Base-by-base conservation (phyloP, 2,329 filamentous ascomycete genomes). In the Lachnellula subtilissima region DNA sequence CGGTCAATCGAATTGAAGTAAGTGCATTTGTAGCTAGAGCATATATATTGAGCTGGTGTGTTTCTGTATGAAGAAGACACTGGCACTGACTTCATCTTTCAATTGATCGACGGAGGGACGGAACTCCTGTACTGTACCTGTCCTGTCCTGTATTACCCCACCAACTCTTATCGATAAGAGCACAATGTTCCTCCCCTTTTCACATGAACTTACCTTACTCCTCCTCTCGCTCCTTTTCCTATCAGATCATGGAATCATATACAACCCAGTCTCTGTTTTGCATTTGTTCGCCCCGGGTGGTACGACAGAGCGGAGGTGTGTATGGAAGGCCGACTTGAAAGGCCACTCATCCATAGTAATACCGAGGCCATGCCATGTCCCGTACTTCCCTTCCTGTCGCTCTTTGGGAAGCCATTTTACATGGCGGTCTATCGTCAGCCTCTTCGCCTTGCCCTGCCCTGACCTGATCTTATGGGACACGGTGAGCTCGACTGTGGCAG, bases 401-500 rank as follows among this genome's bases (percentile, higher is more conserved):
- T 8, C 12, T 45, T 45, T 45, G 23, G 9, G 42, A 12, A 17
- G 19, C 28, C 9, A 32, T 19, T 40, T 9, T 5, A 9, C 14
- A 40, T 49, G 3, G 14, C 15, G 7, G n/a, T 23, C 28, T 32
- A 32, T 11, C 28, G 9, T 32, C 28, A 32, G 28, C 28, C 9
- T 19, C 5, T 11, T 17, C 28, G 4, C 22, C 47, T 32, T 25
- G 32, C n/a, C 50, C 42, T 47, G 42, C 36, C 36, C 35, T 40
- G 36, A n/a, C 37, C 36, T 43, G 49, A 43, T 37, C 35, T 25
- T 37, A 35, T 22, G 25, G 25, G 37, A 54, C 47, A 47, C 54
- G 52, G 50, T 28, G 48, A 50, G 45, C 40, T 17, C 50, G 39
- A 25, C 19, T 19, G 19, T 45, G 45, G 54, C 49, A 42, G 48